Evolutionary conservation across 73 alveolate species (phyloP).

Genomic region (Tetrahymena thermophila): DNA sequence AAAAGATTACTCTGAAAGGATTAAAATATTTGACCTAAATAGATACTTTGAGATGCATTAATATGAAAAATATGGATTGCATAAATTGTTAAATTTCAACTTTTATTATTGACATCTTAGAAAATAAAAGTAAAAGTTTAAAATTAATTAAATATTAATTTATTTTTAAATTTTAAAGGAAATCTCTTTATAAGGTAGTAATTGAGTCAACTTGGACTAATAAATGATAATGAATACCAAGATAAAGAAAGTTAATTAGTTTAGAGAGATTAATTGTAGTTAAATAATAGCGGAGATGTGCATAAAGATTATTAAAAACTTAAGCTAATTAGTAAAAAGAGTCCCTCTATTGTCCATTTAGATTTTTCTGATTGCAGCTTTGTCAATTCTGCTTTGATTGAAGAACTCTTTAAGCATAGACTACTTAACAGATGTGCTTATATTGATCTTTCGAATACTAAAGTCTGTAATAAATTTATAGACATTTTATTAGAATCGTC

Average conservation of each 20-base stretch:
- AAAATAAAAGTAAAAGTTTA: not conserved
- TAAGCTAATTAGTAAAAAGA: not conserved
- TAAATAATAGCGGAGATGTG: not conserved
- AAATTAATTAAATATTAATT: too few species aligned
- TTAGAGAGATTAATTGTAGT: not conserved
- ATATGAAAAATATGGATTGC: not conserved
- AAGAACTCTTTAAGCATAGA: not conserved
- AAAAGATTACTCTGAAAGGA: not conserved
- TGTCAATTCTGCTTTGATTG: not conserved
- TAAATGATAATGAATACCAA: not conserved
- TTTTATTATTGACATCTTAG: not conserved
- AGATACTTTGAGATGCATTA: not conserved
- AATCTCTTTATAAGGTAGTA: not conserved
- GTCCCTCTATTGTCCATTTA: not conserved
- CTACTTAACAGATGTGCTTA: not conserved
- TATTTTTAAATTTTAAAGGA: not conserved
- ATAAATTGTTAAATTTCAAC: not conserved
- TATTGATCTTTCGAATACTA: not conserved
- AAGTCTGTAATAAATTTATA: not conserved
- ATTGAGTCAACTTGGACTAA: not conserved
- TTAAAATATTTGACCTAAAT: not conserved
- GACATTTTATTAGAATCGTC: not conserved
- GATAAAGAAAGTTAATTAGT: not conserved
- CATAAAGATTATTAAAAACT: not conserved
- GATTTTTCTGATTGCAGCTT: not conserved